These are phyloP conservation scores for Beauveria sp. DNA, from an alignment of 2,329 filamentous ascomycete species.

Conservation along the genomic window DNA sequence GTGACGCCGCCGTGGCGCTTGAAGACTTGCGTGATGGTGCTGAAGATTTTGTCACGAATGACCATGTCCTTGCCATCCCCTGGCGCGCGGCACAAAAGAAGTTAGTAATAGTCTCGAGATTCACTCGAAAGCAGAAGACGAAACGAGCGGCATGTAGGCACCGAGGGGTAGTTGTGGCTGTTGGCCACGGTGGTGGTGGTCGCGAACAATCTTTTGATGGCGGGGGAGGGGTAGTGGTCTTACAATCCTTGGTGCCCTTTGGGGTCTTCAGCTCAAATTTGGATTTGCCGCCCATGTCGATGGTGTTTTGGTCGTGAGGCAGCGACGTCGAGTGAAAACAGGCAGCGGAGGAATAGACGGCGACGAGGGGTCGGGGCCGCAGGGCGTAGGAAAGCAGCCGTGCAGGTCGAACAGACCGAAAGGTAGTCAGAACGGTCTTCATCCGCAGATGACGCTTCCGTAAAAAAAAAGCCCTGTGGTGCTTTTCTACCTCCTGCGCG, in stretches of 20 bases:
- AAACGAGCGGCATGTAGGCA: neutral
- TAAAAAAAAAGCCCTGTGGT: constrained; percentile 12
- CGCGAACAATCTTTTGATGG: neutral
- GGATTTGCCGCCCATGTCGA: constrained; percentile 32
- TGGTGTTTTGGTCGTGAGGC: constrained; percentile 7
- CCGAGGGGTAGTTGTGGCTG: neutral
- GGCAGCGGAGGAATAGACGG: neutral
- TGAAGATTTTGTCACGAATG: constrained; percentile 73
- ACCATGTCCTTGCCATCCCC: constrained; percentile 71
- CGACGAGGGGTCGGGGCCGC: neutral
- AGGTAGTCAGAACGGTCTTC: constrained; percentile 10
- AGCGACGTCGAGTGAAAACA: constrained; percentile 1
- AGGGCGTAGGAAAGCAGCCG: constrained; percentile 7
- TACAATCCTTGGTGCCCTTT: constrained; percentile 84
- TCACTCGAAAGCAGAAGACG: neutral
- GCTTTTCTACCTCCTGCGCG: constrained; percentile 8
- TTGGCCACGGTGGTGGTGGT: neutral
- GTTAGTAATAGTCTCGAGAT: neutral
- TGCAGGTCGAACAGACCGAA: constrained; percentile 12
- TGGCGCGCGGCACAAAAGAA: constrained; percentile 17
- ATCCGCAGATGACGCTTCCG: constrained; percentile 10
- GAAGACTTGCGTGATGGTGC: constrained; percentile 68
- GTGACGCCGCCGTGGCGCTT: constrained; percentile 75
- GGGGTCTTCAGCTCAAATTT: constrained; percentile 75
- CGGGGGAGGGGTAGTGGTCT: constrained; percentile 13